Conservation (phyloP, 129 eudicot genomes). For the Kitagawia praeruptora region DNA sequence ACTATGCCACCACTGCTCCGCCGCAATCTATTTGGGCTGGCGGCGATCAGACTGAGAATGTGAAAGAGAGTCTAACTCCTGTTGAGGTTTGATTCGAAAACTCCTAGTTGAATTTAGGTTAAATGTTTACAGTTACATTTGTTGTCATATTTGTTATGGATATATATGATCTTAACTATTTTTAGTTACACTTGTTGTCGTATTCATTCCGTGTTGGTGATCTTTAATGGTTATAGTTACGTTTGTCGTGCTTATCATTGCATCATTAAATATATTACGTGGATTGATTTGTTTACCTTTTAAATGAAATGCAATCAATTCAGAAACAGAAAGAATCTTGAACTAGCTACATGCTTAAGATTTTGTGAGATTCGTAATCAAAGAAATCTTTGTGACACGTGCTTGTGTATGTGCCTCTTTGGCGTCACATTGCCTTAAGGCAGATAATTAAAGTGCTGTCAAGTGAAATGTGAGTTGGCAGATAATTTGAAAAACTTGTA, state of each 20-base stretch:
- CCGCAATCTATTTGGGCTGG: conserved; percentile 53
- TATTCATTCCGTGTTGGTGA: neutral
- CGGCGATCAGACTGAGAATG: conserved; percentile 33
- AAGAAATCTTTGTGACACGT: neutral
- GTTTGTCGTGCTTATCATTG: neutral
- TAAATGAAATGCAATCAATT: neutral
- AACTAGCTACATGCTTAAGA: neutral
- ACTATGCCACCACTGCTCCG: conserved; percentile 72
- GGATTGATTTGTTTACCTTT: neutral
- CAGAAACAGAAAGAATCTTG: neutral
- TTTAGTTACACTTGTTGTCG: neutral
- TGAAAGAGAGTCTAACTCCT: conserved; percentile 34
- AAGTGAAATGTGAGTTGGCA: neutral
- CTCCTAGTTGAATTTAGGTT: neutral
- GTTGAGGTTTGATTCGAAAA: conserved; percentile 22
- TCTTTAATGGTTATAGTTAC: neutral
- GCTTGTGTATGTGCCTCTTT: neutral
- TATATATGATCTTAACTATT: neutral
- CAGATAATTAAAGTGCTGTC: neutral
- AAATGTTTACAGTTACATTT: neutral
- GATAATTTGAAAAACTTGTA: neutral
- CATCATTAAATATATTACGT: neutral
- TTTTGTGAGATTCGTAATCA: neutral
- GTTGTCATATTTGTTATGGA: neutral
- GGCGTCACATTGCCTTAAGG: neutral